Evolutionary conservation across 306 rosid genomes (phyloP), one percentile per base, ranked within the genome.

Genomic region (Nissolia schottii): DNA sequence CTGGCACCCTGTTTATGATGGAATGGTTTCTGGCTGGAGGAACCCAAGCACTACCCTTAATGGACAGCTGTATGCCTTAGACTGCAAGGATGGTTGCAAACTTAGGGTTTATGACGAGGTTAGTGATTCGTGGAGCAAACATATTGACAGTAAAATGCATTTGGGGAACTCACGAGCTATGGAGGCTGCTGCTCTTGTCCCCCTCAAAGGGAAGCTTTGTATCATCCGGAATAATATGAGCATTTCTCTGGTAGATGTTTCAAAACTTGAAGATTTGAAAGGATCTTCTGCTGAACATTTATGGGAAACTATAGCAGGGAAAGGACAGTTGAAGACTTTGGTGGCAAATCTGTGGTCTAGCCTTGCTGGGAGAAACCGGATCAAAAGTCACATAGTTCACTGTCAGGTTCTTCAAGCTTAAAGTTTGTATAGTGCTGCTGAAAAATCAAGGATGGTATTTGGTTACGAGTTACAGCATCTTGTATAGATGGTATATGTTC

Each of bases 1-100:
- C 79, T 91, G 97, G 97, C 37, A 48, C 77, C 87, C 97, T 6
- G 88, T 83, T 72, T 85, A 75, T 74, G 86, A 86, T 2, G 97
- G 97, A 70, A 86, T 91, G 97, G 88, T 91, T 68, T 3, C 95
- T 61, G 94, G 97, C 43, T 91, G 97, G 97, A 85, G 90, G 71
- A 88, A 88, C 86, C 97, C 97, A 9, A 77, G 92, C 53, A 38
- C 92, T 71, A 66, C 97, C 46, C 81, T 91, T 6, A 85, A 91
- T 7, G 90, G 97, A 34, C 83, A 74, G 75, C 89, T 91, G 70
- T 91, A 91, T 80, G 90, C 95, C 45, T 82, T 85, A 69, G 97
- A 91, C 62, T 89, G 96, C 83, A 89, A 89, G 79, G 96, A 89
- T 73, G 96, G 96, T 48, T 89, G 96, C 87, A 89, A 85, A 73